These are phyloP conservation scores for Fusarium continuum DNA, from an alignment of 2,329 filamentous ascomycete species.

Conservation along the genomic window DNA sequence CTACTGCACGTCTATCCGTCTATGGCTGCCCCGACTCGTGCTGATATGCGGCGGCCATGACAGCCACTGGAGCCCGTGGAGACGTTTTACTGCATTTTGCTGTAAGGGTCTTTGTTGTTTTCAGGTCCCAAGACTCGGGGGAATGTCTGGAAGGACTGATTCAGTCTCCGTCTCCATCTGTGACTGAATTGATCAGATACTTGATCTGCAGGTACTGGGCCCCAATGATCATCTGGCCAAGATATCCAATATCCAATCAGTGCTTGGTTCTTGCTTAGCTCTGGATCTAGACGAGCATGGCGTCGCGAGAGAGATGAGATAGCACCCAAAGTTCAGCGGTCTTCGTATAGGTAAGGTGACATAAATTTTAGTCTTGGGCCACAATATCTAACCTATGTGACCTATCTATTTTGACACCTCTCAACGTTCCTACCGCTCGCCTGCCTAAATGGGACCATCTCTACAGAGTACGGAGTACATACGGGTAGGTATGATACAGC, in stretches of 20 bases:
- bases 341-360: neutral
- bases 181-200: slow-evolving; percentile 5
- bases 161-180: neutral
- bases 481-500: slow-evolving; percentile 1
- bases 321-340: neutral
- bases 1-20: neutral
- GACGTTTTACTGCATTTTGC: neutral
- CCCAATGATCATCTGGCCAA: slow-evolving; percentile 21
- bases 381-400: neutral
- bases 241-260: slow-evolving; percentile 10
- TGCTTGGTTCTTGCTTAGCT: neutral
- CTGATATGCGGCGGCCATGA: slow-evolving; percentile 18
- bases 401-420: slow-evolving; percentile 8
- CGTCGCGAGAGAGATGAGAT: slow-evolving; percentile 12
- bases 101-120: slow-evolving; percentile 17
- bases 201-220: slow-evolving; percentile 30
- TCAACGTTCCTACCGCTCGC: slow-evolving; percentile 3
- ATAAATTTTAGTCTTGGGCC: slow-evolving; percentile 4
- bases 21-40: neutral
- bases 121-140: neutral
- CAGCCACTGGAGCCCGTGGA: slow-evolving; percentile 23
- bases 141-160: slow-evolving; percentile 2
- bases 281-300: slow-evolving; percentile 11
- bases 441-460: slow-evolving; percentile 21
- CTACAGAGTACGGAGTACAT: too few species aligned